phyloP scores from a whole-genome alignment of 2,329 filamentous ascomycete species.

The Cryphonectria nitschkei region DNA sequence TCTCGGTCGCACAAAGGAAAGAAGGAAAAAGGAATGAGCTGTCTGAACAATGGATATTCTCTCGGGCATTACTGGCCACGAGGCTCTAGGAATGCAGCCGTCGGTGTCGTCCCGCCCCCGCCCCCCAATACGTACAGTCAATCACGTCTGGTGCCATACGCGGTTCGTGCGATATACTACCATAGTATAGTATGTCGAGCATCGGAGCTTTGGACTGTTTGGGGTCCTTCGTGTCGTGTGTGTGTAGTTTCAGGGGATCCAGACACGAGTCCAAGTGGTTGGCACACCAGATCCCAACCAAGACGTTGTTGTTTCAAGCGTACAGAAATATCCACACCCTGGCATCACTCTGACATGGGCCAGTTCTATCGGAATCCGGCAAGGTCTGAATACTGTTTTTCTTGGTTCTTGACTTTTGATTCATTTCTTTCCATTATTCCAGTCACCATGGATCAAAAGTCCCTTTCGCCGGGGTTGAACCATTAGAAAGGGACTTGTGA shows the following conservation, averaged over 20 bases:
- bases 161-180: background rate
- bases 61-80: background rate
- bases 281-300: constrained; percentile 2
- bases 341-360: background rate
- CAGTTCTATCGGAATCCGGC: background rate
- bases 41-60: background rate
- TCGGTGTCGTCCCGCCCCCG: background rate
- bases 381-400: background rate
- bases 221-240: background rate
- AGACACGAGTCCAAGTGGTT: background rate
- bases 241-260: background rate
- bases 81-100: background rate
- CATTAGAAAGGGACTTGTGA: background rate
- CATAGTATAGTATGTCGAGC: background rate
- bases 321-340: constrained; percentile 7
- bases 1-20: background rate
- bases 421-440: background rate
- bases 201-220: background rate
- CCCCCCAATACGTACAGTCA: background rate
- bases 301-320: background rate
- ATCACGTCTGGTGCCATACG: background rate
- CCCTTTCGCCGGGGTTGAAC: background rate
- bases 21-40: background rate
- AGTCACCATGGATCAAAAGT: background rate
- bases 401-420: background rate